Evolutionary conservation across 2,329 filamentous ascomycete genomes (phyloP), one percentile per base, ranked within the genome.

Genomic region (Trichophyton simii): DNA sequence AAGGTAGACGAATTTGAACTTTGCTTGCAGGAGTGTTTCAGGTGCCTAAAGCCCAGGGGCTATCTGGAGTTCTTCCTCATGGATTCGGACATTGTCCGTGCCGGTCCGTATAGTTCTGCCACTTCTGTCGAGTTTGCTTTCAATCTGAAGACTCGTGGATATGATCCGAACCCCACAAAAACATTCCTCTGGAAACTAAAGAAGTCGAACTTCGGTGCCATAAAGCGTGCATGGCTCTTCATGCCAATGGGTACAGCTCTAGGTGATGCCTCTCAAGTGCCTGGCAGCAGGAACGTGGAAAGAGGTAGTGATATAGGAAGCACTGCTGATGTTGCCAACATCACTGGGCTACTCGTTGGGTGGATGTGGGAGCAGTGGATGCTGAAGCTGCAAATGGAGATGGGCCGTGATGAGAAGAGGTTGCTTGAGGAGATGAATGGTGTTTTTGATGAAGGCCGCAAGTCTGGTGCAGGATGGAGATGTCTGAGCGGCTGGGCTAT

Each of bases 351-450:
- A 46, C 84, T 92, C 0, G 94, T 90, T 3, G 86, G 87, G 28
- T 94, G 91, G 86, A 86, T 86, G 72, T 99, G 91, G 92, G 94
- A 99, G 81, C 88, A 89, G 72, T 99, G 94, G 94, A 82, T 97
- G 73, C 77, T 96, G 66, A 89, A 90, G 70, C 82, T 92, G 68
- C 88, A 94, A 76, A 83, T 87, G 76, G 91, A 96, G 78, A 94
- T 89, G 70, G 87, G 88, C 28, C 86, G 89, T 70, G 78, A 79
- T 38, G 77, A 79, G 62, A 72, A 75, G 55, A 77, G 74, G 62
- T 72, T 82, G 60, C 68, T 85, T 58, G 80, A 83, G 62, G 77
- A 81, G 28, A 77, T 85, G 18, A 78, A 80, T 20, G 77, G 78
- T 64, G 78, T 83, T 22, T 76, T 86, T 62, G 82, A 84, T 65